A percentile compares a stretch with the other conserved stretches of the same genome.
phyloP scores from a whole-genome alignment of 2,329 filamentous ascomycete species.

The Thermoascus crustaceus region DNA sequence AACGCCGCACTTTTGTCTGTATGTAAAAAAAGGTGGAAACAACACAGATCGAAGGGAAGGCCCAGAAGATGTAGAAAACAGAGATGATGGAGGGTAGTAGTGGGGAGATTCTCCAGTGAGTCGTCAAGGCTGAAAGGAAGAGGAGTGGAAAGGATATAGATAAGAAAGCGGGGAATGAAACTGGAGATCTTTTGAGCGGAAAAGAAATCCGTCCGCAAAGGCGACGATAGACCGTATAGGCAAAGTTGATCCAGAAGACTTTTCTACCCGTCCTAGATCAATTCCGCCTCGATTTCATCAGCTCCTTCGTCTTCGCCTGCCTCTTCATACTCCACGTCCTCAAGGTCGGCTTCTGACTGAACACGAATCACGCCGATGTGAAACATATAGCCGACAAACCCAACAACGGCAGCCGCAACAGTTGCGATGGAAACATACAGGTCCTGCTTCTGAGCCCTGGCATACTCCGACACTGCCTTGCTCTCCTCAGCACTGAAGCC shows the following conservation, averaged over 20 bases:
- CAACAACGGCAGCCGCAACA: constrained; percentile 25
- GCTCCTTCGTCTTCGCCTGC: constrained; percentile 4
- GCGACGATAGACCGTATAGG: no score
- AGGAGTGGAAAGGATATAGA: no score
- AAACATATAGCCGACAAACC: constrained; percentile 30
- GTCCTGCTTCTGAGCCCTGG: constrained; percentile 23
- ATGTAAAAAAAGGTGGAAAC: constrained; percentile 2
- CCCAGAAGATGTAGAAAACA: no score
- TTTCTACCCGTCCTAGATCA: no score
- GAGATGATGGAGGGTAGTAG: no score
- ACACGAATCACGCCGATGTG: constrained; percentile 19
- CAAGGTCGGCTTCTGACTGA: not conserved
- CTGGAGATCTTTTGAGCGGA: no score
- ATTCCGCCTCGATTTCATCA: constrained; percentile 2
- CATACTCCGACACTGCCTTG: constrained; percentile 16
- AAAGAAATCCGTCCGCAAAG: no score
- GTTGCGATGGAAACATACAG: constrained; percentile 28
- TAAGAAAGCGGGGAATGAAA: no score
- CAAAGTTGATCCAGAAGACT: no score
- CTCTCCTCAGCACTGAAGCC: constrained; percentile 19
- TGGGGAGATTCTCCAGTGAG: no score
- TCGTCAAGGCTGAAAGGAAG: no score
- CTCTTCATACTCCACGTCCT: constrained; percentile 3
- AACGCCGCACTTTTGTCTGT: constrained; percentile 4
- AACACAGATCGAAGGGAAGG: no score